phyloP scores from a whole-genome alignment of 2,329 filamentous ascomycete genomes.

The Pestalotiopsis sp. region DNA sequence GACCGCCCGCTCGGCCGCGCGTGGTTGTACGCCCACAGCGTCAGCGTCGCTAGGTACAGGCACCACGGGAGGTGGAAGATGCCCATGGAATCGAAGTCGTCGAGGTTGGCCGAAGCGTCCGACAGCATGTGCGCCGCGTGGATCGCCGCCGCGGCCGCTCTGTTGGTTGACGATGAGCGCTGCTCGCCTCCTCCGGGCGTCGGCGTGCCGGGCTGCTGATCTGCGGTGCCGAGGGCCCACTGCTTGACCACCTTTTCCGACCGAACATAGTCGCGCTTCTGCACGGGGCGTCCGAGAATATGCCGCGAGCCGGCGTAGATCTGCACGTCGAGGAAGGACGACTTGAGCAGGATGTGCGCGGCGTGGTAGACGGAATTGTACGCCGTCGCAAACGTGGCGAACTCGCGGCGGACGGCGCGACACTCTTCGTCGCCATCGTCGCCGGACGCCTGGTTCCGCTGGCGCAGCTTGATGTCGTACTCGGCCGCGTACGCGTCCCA shows the following conservation, averaged over 20 bases:
- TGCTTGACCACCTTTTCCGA: slow-evolving; percentile 53
- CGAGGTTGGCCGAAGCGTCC: slow-evolving; percentile 50
- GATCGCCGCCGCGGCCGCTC: slow-evolving; percentile 48
- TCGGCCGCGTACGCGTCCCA: slow-evolving; percentile 54
- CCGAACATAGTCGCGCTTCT: slow-evolving; percentile 49
- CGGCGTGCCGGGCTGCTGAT: not conserved
- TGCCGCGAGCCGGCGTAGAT: slow-evolving; percentile 63
- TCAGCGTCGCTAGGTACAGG: slow-evolving; percentile 60
- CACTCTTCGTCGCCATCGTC: slow-evolving; percentile 25
- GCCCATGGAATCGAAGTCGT: slow-evolving; percentile 53
- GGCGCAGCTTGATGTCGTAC: slow-evolving; percentile 24
- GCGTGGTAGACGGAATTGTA: slow-evolving; percentile 61
- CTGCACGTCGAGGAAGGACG: slow-evolving; percentile 63
- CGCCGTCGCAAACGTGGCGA: slow-evolving; percentile 49
- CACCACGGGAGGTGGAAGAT: slow-evolving; percentile 66
- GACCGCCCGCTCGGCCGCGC: slow-evolving; percentile 24
- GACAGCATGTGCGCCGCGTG: slow-evolving; percentile 57
- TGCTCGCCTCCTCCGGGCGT: not conserved
- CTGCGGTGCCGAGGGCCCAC: slow-evolving; percentile 36
- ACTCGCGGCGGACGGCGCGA: slow-evolving; percentile 34
- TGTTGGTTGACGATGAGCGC: not conserved
- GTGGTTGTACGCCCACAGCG: slow-evolving; percentile 61
- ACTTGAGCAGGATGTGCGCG: slow-evolving; percentile 57
- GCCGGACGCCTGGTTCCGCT: slow-evolving; percentile 25
- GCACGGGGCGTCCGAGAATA: slow-evolving; percentile 59